Evolutionary conservation across 1,139 yeast species (phyloP).

Genomic region (Saccharomycopsis crataegensis): DNA sequence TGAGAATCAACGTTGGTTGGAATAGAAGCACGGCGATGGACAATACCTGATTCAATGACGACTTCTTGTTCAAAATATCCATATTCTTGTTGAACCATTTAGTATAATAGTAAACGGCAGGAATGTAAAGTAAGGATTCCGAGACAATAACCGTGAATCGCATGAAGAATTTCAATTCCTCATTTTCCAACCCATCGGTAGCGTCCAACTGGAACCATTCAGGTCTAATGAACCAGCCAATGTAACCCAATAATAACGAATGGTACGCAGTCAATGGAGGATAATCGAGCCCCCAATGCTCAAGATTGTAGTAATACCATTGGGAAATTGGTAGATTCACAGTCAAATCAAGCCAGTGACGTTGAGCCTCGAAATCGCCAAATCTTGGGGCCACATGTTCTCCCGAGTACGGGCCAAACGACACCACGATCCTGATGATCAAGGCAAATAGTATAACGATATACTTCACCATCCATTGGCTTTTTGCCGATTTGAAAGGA

Average conservation of each 20-base stretch:
- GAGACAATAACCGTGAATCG: slow-evolving; percentile 69
- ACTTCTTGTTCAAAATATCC: slow-evolving; percentile 27
- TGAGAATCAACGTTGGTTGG: slow-evolving; percentile 74
- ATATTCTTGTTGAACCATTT: slow-evolving; percentile 52
- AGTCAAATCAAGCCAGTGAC: slow-evolving; percentile 97
- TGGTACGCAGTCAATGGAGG: slow-evolving; percentile 97
- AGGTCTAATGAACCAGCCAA: slow-evolving; percentile 58
- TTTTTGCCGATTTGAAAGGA: slow-evolving; percentile 62
- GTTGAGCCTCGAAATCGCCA: slow-evolving; percentile 97
- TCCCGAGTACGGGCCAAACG: slow-evolving; percentile 85
- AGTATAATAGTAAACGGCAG: slow-evolving; percentile 67
- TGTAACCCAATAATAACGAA: slow-evolving; percentile 68
- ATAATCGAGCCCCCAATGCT: slow-evolving; percentile 95
- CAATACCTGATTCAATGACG: slow-evolving; percentile 70
- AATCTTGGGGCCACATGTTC: slow-evolving; percentile 60
- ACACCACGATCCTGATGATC: slow-evolving; percentile 76
- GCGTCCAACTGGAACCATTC: slow-evolving; percentile 68
- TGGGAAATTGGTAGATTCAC: slow-evolving; percentile 59
- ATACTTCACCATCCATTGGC: slow-evolving; percentile 87
- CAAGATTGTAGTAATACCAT: slow-evolving; percentile 87
- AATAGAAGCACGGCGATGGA: slow-evolving; percentile 67
- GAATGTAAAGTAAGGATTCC: slow-evolving; percentile 68
- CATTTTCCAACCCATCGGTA: slow-evolving; percentile 70
- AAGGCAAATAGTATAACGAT: slow-evolving; percentile 68
- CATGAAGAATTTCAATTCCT: slow-evolving; percentile 73